Evolutionary conservation across 2,329 filamentous ascomycete genomes (phyloP).

Genomic region (Botrytis sinoallii): DNA sequence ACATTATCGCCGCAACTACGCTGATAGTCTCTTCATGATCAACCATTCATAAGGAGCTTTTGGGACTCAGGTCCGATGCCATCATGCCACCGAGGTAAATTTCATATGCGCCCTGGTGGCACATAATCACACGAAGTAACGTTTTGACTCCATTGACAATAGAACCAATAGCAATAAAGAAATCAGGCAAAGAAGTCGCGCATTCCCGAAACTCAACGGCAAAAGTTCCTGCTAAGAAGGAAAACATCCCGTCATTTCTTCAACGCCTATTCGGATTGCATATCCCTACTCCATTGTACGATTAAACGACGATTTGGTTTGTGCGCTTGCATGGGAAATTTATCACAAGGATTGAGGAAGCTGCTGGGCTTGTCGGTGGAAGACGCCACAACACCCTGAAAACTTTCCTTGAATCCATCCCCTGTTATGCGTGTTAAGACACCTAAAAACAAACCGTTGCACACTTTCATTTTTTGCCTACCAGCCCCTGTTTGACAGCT

Average conservation of each 20-base stretch:
- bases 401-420: background rate
- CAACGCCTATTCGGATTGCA: slow-evolving; percentile 6
- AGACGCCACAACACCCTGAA: slow-evolving; percentile 23
- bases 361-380: slow-evolving; percentile 8
- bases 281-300: background rate
- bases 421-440: slow-evolving; percentile 13
- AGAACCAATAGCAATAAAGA: slow-evolving; percentile 20
- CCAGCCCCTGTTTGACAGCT: slow-evolving; percentile 30
- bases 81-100: slow-evolving; percentile 16
- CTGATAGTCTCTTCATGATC: slow-evolving; percentile 5
- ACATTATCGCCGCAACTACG: slow-evolving; percentile 8
- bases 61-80: slow-evolving; percentile 15
- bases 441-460: slow-evolving; percentile 16
- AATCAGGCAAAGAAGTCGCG: slow-evolving; percentile 16
- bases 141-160: slow-evolving; percentile 12
- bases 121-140: slow-evolving; percentile 18
- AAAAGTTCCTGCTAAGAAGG: slow-evolving; percentile 22
- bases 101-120: slow-evolving; percentile 22
- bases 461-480: slow-evolving; percentile 12
- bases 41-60: background rate
- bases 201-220: slow-evolving; percentile 21
- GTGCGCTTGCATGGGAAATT: slow-evolving; percentile 22
- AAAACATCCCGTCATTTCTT: slow-evolving; percentile 15
- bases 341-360: slow-evolving; percentile 21
- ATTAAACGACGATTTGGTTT: slow-evolving; percentile 19